Conservation (phyloP, 2,329 filamentous ascomycete species). For the Talaromyces funiculosus region DNA sequence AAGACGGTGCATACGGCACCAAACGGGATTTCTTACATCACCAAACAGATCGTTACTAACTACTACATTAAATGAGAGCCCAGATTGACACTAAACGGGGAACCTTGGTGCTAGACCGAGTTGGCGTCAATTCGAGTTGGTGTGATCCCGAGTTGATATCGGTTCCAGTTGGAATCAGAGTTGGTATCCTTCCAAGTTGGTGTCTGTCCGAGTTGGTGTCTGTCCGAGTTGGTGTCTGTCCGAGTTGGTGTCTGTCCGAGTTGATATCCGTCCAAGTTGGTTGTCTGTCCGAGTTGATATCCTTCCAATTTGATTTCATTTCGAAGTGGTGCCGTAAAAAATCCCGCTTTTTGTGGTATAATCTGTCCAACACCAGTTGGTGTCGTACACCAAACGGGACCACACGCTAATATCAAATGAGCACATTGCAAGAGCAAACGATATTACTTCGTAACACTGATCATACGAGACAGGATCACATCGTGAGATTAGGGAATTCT, state of each 20-base stretch:
- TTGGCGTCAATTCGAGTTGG: too few relatives aligned
- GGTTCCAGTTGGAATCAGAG: too few relatives aligned
- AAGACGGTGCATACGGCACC: too few relatives aligned
- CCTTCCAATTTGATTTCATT: too few relatives aligned
- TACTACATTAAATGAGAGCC: neutral
- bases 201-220: too few relatives aligned
- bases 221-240: too few relatives aligned
- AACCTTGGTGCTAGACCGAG: neutral
- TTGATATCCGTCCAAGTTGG: too few relatives aligned
- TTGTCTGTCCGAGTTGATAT: too few relatives aligned
- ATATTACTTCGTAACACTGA: neutral
- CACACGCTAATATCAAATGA: neutral
- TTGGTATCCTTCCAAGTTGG: too few relatives aligned
- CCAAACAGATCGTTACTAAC: neutral
- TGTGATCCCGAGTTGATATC: too few relatives aligned
- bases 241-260: too few relatives aligned
- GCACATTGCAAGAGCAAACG: neutral
- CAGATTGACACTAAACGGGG: neutral
- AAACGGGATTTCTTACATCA: too few relatives aligned
- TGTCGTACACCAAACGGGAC: neutral
- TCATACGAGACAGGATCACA: neutral
- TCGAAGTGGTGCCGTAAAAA: neutral
- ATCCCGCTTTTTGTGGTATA: neutral
- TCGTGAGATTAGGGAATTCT: neutral
- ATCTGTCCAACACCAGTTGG: neutral